Evolutionary conservation across 345 rosid species (phyloP), one percentile per base, ranked within the genome.

Genomic region (Barbarea vulgaris): DNA sequence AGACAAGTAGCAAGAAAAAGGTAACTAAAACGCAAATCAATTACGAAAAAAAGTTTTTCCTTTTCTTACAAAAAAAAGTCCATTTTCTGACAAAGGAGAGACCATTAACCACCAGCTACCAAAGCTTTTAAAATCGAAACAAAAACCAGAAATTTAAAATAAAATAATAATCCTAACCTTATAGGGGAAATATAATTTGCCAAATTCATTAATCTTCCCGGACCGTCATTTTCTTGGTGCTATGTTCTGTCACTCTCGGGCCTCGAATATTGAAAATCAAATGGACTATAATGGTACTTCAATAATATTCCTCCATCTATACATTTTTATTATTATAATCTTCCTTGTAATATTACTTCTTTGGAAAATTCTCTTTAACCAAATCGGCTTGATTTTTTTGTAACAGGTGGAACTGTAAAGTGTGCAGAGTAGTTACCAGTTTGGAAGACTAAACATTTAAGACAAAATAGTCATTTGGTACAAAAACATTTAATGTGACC

Each of bases 301-400:
- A 36, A 13, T 48, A 58, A 57, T 46, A 65, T 57, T 67, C 67
- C 62, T 67, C 46, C 46, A 52, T 53, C 33, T 41, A 30, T 22
- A 53, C n/a, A 37, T 36, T 24, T 37, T 7, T 31, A 0, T 50
- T 25, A 34, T 12, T 5, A n/a, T 62, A 61, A 53, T 62, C 7
- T 39, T 51, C 37, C 52, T 48, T 67, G 53, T 60, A 25, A 36
- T n/a, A 11, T 48, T 68, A 76, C 64, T 68, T 47, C 8, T 58
- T 58, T 41, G 36, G 28, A 76, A 68, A 69, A 63, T 33, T 63
- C 46, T 64, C 54, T 47, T 9, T 55, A 70, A 64, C 76, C 80
- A 55, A 77, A 63, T 71, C 46, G 46, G 80, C 51, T 69, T 70
- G 67, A 70, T 77, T 77, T 77, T 77, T 47, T 27, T 70, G 57